Evolutionary conservation across 2,329 filamentous ascomycete species (phyloP).

Genomic region (Xylaria sp.): DNA sequence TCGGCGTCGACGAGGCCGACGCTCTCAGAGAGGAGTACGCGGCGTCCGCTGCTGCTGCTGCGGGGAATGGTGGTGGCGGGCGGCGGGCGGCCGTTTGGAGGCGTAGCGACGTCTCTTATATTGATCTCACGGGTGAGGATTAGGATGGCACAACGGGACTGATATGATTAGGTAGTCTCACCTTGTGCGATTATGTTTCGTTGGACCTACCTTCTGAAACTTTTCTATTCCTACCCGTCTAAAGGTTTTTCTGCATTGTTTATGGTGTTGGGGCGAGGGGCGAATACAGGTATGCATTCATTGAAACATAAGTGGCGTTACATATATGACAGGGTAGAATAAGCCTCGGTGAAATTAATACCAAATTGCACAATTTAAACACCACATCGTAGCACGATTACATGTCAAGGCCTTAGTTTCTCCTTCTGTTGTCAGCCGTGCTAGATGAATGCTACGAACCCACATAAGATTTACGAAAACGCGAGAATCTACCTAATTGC

Average conservation of each 20-base stretch:
- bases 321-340: not conserved
- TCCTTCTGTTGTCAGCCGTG: not conserved
- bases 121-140: slow-evolving; percentile 49
- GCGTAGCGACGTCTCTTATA: slow-evolving; percentile 46
- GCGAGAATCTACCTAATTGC: not conserved
- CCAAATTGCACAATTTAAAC: not conserved
- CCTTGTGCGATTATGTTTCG: too few relatives aligned
- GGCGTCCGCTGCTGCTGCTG: not conserved
- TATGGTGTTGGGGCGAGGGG: not conserved
- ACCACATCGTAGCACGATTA: not conserved
- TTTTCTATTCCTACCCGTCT: not conserved
- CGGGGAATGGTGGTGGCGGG: not conserved
- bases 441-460: not conserved
- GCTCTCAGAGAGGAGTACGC: slow-evolving; percentile 28
- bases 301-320: slow-evolving; percentile 3
- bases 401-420: not conserved
- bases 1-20: slow-evolving; percentile 46
- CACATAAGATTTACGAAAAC: not conserved
- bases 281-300: not conserved
- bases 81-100: slow-evolving; percentile 41
- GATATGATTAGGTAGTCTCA: not conserved
- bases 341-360: not conserved
- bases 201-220: too few relatives aligned
- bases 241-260: slow-evolving; percentile 3
- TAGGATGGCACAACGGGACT: slow-evolving; percentile 16